Evolutionary conservation across 495 filamentous ascomycete species (phyloP).

Genomic region (Hyaloscypha hepaticicola): DNA sequence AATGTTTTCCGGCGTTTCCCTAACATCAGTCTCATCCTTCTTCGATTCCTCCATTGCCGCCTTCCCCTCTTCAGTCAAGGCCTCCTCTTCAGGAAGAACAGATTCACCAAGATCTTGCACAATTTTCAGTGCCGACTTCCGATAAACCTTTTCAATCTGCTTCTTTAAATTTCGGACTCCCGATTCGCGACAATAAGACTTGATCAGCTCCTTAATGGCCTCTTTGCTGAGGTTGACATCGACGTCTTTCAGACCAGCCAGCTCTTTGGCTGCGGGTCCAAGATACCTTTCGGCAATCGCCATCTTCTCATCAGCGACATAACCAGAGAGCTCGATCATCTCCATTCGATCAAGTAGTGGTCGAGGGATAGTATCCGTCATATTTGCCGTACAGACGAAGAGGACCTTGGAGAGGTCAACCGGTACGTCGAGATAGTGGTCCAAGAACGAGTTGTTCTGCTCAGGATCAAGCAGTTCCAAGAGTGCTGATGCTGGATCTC

Average conservation of each 20-base stretch:
- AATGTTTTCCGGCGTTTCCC: slow-evolving; percentile 56
- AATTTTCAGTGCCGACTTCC: slow-evolving; percentile 95
- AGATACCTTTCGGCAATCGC: slow-evolving; percentile 94
- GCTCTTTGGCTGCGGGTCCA: slow-evolving; percentile 84
- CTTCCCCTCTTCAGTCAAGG: slow-evolving; percentile 86
- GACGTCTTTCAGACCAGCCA: slow-evolving; percentile 86
- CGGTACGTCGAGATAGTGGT: slow-evolving; percentile 98
- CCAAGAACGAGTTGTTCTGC: slow-evolving; percentile 95
- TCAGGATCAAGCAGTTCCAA: slow-evolving; percentile 95
- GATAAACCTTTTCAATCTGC: slow-evolving; percentile 98
- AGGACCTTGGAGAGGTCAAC: slow-evolving; percentile 97
- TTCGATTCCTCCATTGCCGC: slow-evolving; percentile 69
- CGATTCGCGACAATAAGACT: slow-evolving; percentile 95
- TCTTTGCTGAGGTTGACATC: slow-evolving; percentile 80
- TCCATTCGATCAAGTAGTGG: slow-evolving; percentile 98
- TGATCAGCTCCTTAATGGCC: slow-evolving; percentile 95
- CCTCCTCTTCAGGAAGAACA: slow-evolving; percentile 74
- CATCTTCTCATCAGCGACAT: slow-evolving; percentile 98
- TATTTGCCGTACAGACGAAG: slow-evolving; percentile 98
- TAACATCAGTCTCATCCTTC: slow-evolving; percentile 58
- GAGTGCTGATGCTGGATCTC: slow-evolving; percentile 92
- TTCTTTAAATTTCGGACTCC: slow-evolving; percentile 98
- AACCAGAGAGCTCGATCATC: slow-evolving; percentile 93
- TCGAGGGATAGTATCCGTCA: slow-evolving; percentile 97
- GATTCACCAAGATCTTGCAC: slow-evolving; percentile 93